phyloP scores from a whole-genome alignment of 2,329 filamentous ascomycete species.

The Chaetomium sp. region DNA sequence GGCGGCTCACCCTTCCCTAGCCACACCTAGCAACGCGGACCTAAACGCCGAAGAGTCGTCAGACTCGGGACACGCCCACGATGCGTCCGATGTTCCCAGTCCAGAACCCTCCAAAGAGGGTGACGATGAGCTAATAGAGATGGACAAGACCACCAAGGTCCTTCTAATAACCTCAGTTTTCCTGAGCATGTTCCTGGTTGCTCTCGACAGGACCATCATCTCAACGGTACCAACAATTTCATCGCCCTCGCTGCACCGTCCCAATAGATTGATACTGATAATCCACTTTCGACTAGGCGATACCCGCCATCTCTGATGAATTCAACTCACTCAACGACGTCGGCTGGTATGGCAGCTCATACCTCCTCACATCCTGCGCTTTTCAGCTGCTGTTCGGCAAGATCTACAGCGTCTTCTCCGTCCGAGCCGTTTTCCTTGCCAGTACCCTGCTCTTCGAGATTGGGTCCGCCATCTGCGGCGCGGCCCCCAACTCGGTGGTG shows the following conservation, averaged over 20 bases:
- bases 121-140: background rate
- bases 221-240: constrained; percentile 19
- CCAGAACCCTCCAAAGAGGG: background rate
- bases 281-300: constrained; percentile 24
- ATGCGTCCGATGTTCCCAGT: background rate
- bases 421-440: constrained; percentile 34
- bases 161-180: constrained; percentile 22
- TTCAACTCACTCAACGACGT: constrained; percentile 29
- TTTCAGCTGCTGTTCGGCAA: constrained; percentile 42
- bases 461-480: constrained; percentile 42
- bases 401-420: constrained; percentile 41
- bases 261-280: background rate
- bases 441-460: constrained; percentile 39
- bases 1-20: background rate
- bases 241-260: no score
- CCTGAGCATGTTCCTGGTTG: constrained; percentile 31
- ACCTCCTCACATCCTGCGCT: constrained; percentile 36
- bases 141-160: background rate
- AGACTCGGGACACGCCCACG: background rate
- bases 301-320: constrained; percentile 30
- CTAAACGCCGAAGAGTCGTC: background rate
- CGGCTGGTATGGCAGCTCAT: constrained; percentile 30
- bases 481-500: constrained; percentile 39
- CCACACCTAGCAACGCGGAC: background rate
- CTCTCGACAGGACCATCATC: constrained; percentile 29